Base-by-base conservation (phyloP, 225 moss, liverwort and hornwort species). In the Climacium dendroides region DNA sequence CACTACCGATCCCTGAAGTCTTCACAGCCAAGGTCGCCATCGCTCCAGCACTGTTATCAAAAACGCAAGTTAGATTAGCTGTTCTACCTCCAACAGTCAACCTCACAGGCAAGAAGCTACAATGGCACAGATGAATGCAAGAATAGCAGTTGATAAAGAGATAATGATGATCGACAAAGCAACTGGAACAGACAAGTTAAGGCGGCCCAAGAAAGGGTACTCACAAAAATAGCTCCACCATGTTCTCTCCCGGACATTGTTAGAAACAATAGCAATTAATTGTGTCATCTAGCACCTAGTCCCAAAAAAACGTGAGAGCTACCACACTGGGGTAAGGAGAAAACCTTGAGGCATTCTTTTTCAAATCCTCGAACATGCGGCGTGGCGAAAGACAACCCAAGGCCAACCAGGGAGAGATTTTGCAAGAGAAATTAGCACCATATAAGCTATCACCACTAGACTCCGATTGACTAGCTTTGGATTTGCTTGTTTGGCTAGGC, bases 341-440 rank as follows among this genome's bases (percentile, higher is more conserved):
- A 82, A 83, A 97, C 98, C 96, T 95, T 64, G 87, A 88, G 39
- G 91, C 83, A 85, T 79, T 88, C 83, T 94, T 92, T 82, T 93
- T 95, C 87, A 99, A 91, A 92, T 99, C 98, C 91, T 97, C 96
- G 79, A 97, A 97, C 97, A 99, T 96, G 73, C 94, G 95, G 66
- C 99, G 99, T 59, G 99, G 99, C 37, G 99, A 99, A 76, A 99
- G 95, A 88, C 99, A 99, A 82, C 99, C 99, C 95, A 99, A 94
- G 85, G 97, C 95, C 90, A 99, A 89, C 99, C 99, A 99, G 52
- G 97, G 99, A 78, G 99, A 99, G 55, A 99, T 97, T 91, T 99
- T 95, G 95, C 99, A 99, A 54, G 99, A 97, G 80, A 97, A 99
- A 88, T 99, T 99, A 50, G 99, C 99, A 71, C 96, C 97, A 73